Evolutionary conservation across 2,329 filamentous ascomycete species (phyloP), one percentile per base, ranked within the genome.

Genomic region (Lasiodiplodia gonubiensis): DNA sequence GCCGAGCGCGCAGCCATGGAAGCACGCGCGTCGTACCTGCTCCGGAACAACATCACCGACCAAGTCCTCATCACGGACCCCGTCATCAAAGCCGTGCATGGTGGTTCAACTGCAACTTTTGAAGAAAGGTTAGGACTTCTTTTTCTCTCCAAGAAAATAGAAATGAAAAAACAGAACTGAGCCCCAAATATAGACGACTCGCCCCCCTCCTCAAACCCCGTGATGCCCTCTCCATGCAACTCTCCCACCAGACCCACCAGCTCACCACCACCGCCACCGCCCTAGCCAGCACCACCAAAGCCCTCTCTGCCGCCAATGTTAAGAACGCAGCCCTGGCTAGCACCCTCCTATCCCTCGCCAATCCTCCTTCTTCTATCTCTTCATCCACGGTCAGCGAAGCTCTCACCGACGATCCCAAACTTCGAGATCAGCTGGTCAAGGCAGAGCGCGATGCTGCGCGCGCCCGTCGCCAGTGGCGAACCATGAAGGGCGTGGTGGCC

Each of bases 401-500:
- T 30, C 79, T 51, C 18, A 7, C 30, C 42, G 27, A 83, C 46
- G 85, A 90, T 72, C 78, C 82, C 6, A 83, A 81, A 27, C 78
- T 85, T 42, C 82, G 83, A 67, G 78, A 78, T n/a, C 84, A 90
- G 75, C 81, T 93, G 30, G 80, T 85, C 42, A 80, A 79, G 60
- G 80, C 90, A 12, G 87, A 92, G 72, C 79, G 76, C 6, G 85
- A 89, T 49, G 80, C 91, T 68, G 88, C 85, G 72, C 81, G 82
- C 25, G 90, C 88, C 75, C 86, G 86, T 69, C 87, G 88, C 71
- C 86, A 86, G 73, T 92, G 89, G 89, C 88, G 88, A 73, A 88
- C 90, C 23, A 86, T 94, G 77, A 95, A 94, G 80, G 91, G 88
- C 27, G 87, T 93, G 51, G 85, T 91, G n/a, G 91, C 90, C 73